phyloP scores from a whole-genome alignment of 2,329 filamentous ascomycete genomes.

The Penicillium decumbens region DNA sequence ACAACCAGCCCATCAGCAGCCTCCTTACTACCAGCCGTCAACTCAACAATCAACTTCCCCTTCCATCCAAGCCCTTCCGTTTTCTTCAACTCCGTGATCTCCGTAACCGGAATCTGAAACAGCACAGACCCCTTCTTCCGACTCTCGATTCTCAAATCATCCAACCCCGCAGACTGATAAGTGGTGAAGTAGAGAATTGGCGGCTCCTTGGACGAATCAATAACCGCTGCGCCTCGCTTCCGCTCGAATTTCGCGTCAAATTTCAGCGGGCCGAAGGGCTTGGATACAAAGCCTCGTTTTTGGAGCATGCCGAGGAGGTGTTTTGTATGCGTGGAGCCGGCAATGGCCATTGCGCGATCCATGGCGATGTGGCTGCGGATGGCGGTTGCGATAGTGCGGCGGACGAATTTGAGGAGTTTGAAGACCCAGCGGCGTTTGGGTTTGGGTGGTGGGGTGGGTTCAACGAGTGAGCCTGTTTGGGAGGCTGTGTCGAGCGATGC shows the following conservation, averaged over 20 bases:
- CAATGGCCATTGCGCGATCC: constrained; percentile 65
- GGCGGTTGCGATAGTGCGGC: constrained; percentile 63
- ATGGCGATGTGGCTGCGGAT: constrained; percentile 67
- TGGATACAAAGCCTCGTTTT: constrained; percentile 36
- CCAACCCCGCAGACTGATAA: constrained; percentile 25
- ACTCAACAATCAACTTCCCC: constrained; percentile 73
- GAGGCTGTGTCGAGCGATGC: neutral
- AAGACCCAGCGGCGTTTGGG: constrained; percentile 40
- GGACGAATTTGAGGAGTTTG: constrained; percentile 61
- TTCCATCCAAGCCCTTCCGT: constrained; percentile 81
- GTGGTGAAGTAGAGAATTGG: constrained; percentile 58
- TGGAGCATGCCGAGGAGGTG: constrained; percentile 68
- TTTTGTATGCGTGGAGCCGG: constrained; percentile 59
- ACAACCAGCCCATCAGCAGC: constrained; percentile 72
- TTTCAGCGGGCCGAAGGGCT: constrained; percentile 64
- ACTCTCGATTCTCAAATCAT: constrained; percentile 48
- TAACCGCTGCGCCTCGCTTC: constrained; percentile 66
- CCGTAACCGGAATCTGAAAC: constrained; percentile 66
- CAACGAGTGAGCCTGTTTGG: neutral
- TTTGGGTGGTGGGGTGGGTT: constrained; percentile 6
- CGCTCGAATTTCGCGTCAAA: constrained; percentile 69
- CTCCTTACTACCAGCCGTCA: constrained; percentile 64
- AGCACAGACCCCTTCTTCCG: constrained; percentile 52
- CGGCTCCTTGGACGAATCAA: constrained; percentile 44
- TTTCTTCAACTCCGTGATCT: constrained; percentile 72